These are phyloP conservation scores for Geosmithia flava DNA, from an alignment of 2,329 filamentous ascomycete genomes.

Conservation along the genomic window DNA sequence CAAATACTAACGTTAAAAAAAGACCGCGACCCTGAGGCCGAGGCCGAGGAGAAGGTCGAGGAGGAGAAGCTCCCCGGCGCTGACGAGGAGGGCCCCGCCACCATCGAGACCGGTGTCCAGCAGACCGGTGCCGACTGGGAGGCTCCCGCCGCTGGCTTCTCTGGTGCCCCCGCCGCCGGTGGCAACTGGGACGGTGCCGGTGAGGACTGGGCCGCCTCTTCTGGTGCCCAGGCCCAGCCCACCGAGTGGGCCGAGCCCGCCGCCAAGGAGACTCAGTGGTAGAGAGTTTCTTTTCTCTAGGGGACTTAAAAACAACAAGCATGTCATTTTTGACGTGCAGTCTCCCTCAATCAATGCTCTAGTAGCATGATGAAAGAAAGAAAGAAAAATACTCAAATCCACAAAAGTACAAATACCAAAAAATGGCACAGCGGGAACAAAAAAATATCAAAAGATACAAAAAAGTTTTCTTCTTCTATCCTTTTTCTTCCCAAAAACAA, in stretches of 20 bases:
- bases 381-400: not conserved
- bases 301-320: too few species aligned
- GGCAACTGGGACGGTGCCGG: conserved; percentile 41
- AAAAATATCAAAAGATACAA: not conserved
- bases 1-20: conserved; percentile 6
- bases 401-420: not conserved
- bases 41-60: conserved; percentile 95
- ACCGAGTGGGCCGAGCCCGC: conserved; percentile 56
- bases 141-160: conserved; percentile 59
- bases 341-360: too few species aligned
- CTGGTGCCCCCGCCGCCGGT: conserved; percentile 41
- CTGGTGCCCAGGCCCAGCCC: conserved; percentile 44
- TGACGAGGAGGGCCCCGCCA: conserved; percentile 71
- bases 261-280: conserved; percentile 44
- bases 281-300: conserved; percentile 13
- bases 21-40: conserved; percentile 97
- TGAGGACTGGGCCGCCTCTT: conserved; percentile 52
- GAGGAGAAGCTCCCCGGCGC: conserved; percentile 82
- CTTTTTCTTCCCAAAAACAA: not conserved
- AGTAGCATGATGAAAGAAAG: too few species aligned
- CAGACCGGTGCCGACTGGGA: conserved; percentile 70
- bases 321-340: too few species aligned
- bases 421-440: not conserved
- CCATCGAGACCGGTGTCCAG: conserved; percentile 67
- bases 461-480: not conserved